These are phyloP conservation scores for Eremochloa ophiuroides DNA, from an alignment of 176 grass and related monocot species.

Conservation along the genomic window DNA sequence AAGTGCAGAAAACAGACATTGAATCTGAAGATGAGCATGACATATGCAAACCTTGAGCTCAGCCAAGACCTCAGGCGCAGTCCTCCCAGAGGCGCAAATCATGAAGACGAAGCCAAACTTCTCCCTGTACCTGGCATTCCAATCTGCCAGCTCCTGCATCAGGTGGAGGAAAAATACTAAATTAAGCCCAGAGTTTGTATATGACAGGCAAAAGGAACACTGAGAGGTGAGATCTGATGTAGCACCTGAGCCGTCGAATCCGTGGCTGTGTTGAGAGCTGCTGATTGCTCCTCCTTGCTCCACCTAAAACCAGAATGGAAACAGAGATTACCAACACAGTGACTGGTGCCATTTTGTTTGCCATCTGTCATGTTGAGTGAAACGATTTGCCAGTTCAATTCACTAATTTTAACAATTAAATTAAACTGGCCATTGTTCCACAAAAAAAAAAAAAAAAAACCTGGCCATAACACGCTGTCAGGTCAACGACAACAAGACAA, in stretches of 20 bases:
- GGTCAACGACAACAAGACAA: not conserved
- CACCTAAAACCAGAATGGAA: conserved; percentile 35
- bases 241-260: conserved; percentile 56
- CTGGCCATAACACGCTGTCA: not conserved
- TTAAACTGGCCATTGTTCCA: not conserved
- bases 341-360: not conserved
- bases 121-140: conserved; percentile 71
- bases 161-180: not conserved
- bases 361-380: not conserved
- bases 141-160: conserved; percentile 66
- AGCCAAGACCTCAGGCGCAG: conserved; percentile 65
- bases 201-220: not conserved
- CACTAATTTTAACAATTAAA: not conserved
- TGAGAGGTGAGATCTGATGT: not conserved
- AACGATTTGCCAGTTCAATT: not conserved
- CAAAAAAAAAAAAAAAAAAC: no score
- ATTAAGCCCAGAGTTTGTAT: conserved; percentile 6
- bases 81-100: conserved; percentile 78
- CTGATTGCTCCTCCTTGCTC: conserved; percentile 89
- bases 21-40: not conserved
- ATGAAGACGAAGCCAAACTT: conserved; percentile 80
- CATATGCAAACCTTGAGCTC: conserved; percentile 72
- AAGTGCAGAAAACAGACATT: not conserved
- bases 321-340: not conserved
- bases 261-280: conserved; percentile 50